Percentiles rank a stretch among this genome's conserved stretches.
Evolutionary conservation across 306 rosid genomes (phyloP).

Genomic region (Lagenaria siceraria): DNA sequence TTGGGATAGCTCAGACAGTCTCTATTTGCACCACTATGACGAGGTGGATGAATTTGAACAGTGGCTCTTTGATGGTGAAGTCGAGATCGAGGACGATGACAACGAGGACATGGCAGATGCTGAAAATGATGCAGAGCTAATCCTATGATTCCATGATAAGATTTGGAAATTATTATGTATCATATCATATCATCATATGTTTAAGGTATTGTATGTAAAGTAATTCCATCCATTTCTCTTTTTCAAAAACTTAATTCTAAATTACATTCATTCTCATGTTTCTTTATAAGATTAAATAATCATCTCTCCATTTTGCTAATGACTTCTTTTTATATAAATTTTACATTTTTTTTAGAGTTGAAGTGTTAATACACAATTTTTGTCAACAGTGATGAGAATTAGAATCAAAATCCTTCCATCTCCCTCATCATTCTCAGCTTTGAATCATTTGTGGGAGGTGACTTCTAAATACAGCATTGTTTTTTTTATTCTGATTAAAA

Average conservation of each 20-base stretch:
- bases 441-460: neutral
- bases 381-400: neutral
- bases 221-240: neutral
- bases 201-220: neutral
- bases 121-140: constrained; percentile 32
- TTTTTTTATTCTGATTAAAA: neutral
- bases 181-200: too few species aligned
- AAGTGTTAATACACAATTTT: neutral
- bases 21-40: constrained; percentile 46
- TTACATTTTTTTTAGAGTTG: neutral
- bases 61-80: constrained; percentile 64
- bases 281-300: neutral
- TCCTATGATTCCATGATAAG: neutral
- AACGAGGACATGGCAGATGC: constrained; percentile 48
- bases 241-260: neutral
- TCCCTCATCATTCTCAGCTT: neutral
- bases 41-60: constrained; percentile 76
- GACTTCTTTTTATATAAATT: neutral
- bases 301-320: neutral
- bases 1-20: constrained; percentile 40
- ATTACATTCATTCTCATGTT: neutral
- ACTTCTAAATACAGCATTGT: neutral
- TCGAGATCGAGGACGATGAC: constrained; percentile 32
- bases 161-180: neutral
- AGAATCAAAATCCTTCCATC: neutral